These are phyloP conservation scores for Zygosaccharomyces pseudobailii DNA, from an alignment of 1,139 yeast genomes.

Conservation along the genomic window DNA sequence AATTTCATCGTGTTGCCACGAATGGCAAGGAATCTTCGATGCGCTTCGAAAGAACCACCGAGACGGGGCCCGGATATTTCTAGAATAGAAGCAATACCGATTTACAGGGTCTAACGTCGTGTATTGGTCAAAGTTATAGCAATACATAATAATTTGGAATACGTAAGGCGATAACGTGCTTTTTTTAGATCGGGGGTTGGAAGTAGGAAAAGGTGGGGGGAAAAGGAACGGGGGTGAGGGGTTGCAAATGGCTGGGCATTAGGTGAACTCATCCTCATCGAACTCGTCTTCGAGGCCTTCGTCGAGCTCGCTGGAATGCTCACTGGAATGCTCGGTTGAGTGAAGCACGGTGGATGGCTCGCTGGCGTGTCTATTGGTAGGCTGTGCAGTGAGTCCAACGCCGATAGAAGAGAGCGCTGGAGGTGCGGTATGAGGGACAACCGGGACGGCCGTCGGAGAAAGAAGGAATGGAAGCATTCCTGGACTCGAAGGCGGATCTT, in stretches of 20 bases:
- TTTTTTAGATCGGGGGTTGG: background rate
- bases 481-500: background rate
- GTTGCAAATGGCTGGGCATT: background rate
- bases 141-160: background rate
- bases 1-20: background rate
- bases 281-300: constrained; percentile 23
- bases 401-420: background rate
- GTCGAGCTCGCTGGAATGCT: constrained; percentile 8
- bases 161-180: background rate
- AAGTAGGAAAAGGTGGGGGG: background rate
- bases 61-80: too few relatives aligned
- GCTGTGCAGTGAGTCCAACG: constrained; percentile 4
- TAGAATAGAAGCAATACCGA: background rate
- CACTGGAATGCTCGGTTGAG: constrained; percentile 8
- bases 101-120: background rate
- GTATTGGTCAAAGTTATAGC: background rate
- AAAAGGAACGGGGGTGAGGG: background rate
- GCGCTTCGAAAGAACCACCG: background rate
- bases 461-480: background rate
- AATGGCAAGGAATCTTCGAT: background rate
- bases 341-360: background rate
- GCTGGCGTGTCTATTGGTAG: constrained; percentile 3
- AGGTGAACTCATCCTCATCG: constrained; percentile 26
- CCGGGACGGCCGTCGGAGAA: background rate
- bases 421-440: background rate